Evolutionary conservation across 176 grass and related monocot species (phyloP), one percentile per base, ranked within the genome.

Genomic region (Alloteropsis semialata): DNA sequence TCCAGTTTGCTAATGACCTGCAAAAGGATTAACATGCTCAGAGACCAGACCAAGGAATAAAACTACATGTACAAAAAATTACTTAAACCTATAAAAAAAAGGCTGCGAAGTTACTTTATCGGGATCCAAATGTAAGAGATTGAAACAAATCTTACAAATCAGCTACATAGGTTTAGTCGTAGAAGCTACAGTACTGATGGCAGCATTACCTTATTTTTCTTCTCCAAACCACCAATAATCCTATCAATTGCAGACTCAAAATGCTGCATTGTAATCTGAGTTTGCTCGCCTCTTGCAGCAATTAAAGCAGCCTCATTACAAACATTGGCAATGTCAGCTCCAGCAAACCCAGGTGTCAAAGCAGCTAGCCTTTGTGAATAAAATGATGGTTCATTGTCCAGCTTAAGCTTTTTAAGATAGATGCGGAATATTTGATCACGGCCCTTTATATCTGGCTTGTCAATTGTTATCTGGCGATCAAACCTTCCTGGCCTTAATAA

Each of bases 1-100:
- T 99, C 96, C 82, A 93, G 80, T 87, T 99, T 99, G 82, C 96
- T 99, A 78, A 99, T 96, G 34, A 99, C 96, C 96, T 99, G 72
- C 50, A 72, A 42, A 83, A 45, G 37, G 7, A 65, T 74, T 60
- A 38, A 32, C 15, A 80, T 54, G 16, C 37, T 74, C 25, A 76
- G 28, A 37, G 17, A 18, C 15, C 16, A 72, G 13, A 60, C 85
- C 62, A 36, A 87, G 37, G 27, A 76, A 75, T 8, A 54, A 75
- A 67, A 38, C 24, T 39, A 36, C 33, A 11, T 38, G 10, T 28
- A 30, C 21, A 30, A n/a, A 82, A 78, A 43, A 18, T 10, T 41
- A 51, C 33, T 43, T 12, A 34, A 34, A 18, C 36, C 60, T 10
- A 55, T 45, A 29, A 68, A 69, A 82, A 76, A 13, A 60, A 62